These are phyloP conservation scores for Chrysanthemum lavandulifolium DNA, from an alignment of 129 eudicot species.

Conservation along the genomic window DNA sequence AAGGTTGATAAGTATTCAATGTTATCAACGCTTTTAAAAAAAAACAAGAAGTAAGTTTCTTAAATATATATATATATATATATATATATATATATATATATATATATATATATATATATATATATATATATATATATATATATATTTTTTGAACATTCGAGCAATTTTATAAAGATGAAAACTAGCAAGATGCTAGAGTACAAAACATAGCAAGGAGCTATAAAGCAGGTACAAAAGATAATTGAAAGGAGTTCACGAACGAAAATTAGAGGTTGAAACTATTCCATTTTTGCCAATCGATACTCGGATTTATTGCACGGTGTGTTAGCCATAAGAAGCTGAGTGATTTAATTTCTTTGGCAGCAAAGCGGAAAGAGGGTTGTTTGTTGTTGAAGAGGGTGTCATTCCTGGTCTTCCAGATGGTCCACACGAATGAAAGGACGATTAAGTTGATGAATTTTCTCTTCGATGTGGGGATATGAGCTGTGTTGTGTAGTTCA, in stretches of 20 bases:
- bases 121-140: too few relatives aligned
- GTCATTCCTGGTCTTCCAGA: background rate
- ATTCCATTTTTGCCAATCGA: background rate
- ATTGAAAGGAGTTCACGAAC: too few relatives aligned
- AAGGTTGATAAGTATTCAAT: too few relatives aligned
- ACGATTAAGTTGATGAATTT: too few relatives aligned
- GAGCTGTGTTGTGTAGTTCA: too few relatives aligned
- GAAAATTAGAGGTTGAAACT: background rate
- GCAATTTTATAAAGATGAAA: too few relatives aligned
- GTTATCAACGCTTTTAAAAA: too few relatives aligned
- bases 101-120: too few relatives aligned
- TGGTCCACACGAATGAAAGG: background rate
- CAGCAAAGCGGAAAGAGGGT: background rate
- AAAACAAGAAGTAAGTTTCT: too few relatives aligned
- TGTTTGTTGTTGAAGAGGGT: background rate
- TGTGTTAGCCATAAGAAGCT: background rate
- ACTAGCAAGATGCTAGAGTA: background rate
- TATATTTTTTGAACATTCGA: background rate
- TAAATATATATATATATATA: too few relatives aligned
- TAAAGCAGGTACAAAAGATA: background rate
- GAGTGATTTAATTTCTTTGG: background rate
- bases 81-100: too few relatives aligned
- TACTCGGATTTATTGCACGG: background rate
- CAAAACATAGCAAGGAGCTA: background rate
- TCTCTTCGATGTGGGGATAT: too few relatives aligned